These are phyloP conservation scores for Amanita thiersii DNA, from an alignment of 768 basidiomycete species.

Conservation along the genomic window DNA sequence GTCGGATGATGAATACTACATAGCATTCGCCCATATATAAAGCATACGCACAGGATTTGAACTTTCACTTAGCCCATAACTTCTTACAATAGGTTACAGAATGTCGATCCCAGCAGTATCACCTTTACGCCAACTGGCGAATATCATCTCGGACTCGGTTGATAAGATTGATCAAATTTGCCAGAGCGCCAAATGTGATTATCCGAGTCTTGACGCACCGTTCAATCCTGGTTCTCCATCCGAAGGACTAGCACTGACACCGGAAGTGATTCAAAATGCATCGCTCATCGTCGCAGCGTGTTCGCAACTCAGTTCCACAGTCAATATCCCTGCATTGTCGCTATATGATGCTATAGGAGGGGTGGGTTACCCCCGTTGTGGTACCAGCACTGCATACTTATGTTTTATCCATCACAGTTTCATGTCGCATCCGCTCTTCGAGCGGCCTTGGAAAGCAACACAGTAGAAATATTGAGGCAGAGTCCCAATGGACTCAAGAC, in stretches of 20 bases:
- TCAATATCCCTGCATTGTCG: constrained; percentile 13
- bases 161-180: constrained; percentile 9
- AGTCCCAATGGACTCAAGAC: constrained; percentile 29
- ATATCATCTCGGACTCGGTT: constrained; percentile 5
- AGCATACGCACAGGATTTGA: no score
- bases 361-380: constrained; percentile 2
- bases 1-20: no score
- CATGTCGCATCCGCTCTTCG: constrained; percentile 18
- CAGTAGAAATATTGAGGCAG: constrained; percentile 26
- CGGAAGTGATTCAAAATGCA: constrained; percentile 12
- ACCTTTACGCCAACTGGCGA: neutral
- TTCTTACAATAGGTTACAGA: no score
- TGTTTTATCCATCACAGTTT: constrained; percentile 10
- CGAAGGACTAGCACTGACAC: constrained; percentile 15
- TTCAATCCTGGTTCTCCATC: constrained; percentile 14
- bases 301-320: constrained; percentile 16
- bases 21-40: no score
- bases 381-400: neutral
- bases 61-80: no score
- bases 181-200: constrained; percentile 2
- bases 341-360: constrained; percentile 9
- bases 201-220: constrained; percentile 16
- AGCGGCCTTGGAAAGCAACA: constrained; percentile 16
- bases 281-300: constrained; percentile 17
- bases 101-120: no score